phyloP scores from a whole-genome alignment of 129 eudicot species.

The Scalesia atractyloides region DNA sequence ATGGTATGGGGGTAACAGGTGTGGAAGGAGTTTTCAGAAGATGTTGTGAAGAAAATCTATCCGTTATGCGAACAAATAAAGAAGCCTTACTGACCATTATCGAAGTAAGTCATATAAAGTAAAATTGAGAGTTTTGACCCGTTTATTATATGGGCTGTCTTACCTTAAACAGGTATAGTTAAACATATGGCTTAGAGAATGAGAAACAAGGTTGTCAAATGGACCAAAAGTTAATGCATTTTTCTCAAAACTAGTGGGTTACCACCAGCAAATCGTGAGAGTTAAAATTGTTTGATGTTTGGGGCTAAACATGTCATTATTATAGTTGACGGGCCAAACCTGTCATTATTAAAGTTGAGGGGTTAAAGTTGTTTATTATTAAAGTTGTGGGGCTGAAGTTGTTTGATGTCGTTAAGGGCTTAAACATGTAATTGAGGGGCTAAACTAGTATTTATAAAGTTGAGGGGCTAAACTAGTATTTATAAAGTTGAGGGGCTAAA shows the following conservation, averaged over 20 bases:
- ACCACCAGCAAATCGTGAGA: too few relatives aligned
- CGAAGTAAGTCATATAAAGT: slow-evolving; percentile 49
- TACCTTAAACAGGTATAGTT: neutral
- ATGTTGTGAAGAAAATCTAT: slow-evolving; percentile 93
- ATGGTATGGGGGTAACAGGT: slow-evolving; percentile 99
- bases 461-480: too few relatives aligned
- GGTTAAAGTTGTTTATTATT: too few relatives aligned
- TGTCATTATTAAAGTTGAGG: too few relatives aligned
- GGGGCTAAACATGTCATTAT: too few relatives aligned
- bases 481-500: too few relatives aligned
- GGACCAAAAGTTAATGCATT: neutral
- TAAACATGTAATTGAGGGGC: too few relatives aligned
- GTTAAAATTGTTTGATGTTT: too few relatives aligned
- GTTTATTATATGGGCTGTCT: neutral
- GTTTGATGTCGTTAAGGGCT: too few relatives aligned
- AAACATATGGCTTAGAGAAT: neutral
- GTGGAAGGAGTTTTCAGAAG: slow-evolving; percentile 98
- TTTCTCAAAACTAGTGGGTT: neutral
- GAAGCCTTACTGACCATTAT: slow-evolving; percentile 91
- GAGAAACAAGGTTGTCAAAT: slow-evolving; percentile 4
- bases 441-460: too few relatives aligned
- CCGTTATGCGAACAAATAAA: slow-evolving; percentile 93
- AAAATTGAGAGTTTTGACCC: neutral
- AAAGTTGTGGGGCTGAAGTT: too few relatives aligned
- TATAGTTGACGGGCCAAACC: too few relatives aligned